Evolutionary conservation across 1,139 yeast species (phyloP).

Genomic region (Diutina rugosa): DNA sequence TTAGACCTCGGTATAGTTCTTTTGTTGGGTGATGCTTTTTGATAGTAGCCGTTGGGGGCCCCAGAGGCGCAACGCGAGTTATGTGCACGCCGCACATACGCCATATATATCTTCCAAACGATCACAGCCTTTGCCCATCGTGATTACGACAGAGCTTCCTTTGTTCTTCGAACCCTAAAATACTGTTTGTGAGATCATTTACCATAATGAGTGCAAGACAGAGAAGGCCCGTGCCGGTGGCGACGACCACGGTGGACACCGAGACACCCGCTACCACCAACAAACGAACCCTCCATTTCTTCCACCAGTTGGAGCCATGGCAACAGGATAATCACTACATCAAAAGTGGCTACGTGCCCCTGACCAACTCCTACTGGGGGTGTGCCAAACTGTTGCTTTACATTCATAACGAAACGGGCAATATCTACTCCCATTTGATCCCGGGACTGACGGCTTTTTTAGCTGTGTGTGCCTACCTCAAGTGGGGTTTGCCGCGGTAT

Average conservation of each 20-base stretch:
- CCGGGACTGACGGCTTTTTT: slow-evolving; percentile 31
- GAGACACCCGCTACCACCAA: not conserved
- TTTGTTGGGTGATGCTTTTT: not conserved
- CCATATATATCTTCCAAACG: not conserved
- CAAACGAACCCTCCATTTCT: slow-evolving; percentile 11
- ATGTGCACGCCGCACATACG: not conserved
- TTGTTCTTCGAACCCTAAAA: not conserved
- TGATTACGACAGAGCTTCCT: not conserved
- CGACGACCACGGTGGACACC: not conserved
- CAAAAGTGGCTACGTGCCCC: slow-evolving; percentile 60
- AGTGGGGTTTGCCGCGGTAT: slow-evolving; percentile 9
- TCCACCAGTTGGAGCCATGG: slow-evolving; percentile 58
- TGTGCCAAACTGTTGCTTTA: slow-evolving; percentile 49
- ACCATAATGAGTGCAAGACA: not conserved
- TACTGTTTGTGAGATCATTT: too few species aligned
- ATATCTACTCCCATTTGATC: slow-evolving; percentile 67
- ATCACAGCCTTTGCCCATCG: not conserved
- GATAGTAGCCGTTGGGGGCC: not conserved
- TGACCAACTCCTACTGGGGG: slow-evolving; percentile 38
- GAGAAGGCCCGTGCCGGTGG: not conserved
- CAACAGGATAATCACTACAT: slow-evolving; percentile 79
- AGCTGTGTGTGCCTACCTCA: slow-evolving; percentile 9
- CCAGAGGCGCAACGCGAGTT: not conserved
- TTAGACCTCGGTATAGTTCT: not conserved
- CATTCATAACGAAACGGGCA: slow-evolving; percentile 77